Base-by-base conservation (phyloP, 2,329 filamentous ascomycete species). In the Monilinia vaccinii-corymbosi region DNA sequence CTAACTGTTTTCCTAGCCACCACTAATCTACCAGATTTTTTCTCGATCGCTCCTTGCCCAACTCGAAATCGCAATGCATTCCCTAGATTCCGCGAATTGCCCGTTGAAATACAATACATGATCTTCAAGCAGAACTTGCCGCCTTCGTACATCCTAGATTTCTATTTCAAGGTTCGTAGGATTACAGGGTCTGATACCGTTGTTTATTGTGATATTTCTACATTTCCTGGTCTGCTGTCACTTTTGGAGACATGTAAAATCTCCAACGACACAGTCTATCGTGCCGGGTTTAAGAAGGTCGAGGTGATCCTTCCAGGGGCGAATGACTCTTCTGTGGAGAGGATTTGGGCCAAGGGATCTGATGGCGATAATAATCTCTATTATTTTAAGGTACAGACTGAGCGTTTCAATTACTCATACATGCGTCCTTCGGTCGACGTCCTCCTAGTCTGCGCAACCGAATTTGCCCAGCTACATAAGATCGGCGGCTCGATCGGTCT, bases 281-380 rank as follows among this genome's bases (percentile, higher is more conserved):
- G 18, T 32, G 18, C 4, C 8, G 32, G 13, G 9, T 16, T 53
- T 21, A 10, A 32, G 50, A 53, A 31, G 18, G 21, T 44, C 11
- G 18, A 53, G n/a, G 4, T 53, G 13, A 32, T 32, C 8, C 4
- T n/a, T 23, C 25, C 7, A 11, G n/a, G 10, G 1, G n/a, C 1
- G 4, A n/a, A 8, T 4, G 1, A 44, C 4, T 11, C 1, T 21
- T 11, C 8, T 42, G 3, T 9, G 2, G 0, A 3, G 3, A 16
- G 21, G 7, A 42, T 18, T 11, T 4, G 11, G 7, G 21, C 11
- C 9, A 4, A 42, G 40, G 13, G 2, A 21, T 21, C 4, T 10
- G 10, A 23, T 16, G 5, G 4, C 3, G 7, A 14, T 40, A 7
- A 6, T 40, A 4, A 6, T 36, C 4, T 1, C 2, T 44, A 21